Evolutionary conservation across 2,329 filamentous ascomycete species (phyloP).

Genomic region (Metarhizium album): DNA sequence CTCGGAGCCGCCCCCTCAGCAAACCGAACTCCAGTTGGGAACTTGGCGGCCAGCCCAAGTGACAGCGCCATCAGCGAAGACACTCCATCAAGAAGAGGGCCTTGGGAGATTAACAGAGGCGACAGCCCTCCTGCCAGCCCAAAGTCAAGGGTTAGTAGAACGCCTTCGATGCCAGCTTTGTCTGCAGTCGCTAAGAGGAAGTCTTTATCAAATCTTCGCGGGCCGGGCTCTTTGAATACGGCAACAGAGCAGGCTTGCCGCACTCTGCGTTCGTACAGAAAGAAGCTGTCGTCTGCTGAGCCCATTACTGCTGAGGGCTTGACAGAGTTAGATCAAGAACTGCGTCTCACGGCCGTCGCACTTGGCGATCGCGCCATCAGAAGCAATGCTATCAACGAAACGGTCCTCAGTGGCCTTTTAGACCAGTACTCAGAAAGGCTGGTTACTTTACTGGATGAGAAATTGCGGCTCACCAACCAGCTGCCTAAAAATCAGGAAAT

Average conservation of each 20-base stretch:
- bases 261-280: slow-evolving; percentile 50
- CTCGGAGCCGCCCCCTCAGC: slow-evolving; percentile 23
- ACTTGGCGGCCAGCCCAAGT: slow-evolving; percentile 30
- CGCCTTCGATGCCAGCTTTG: slow-evolving; percentile 44
- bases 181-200: slow-evolving; percentile 37
- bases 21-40: slow-evolving; percentile 28
- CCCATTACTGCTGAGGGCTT: slow-evolving; percentile 45
- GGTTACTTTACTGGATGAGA: slow-evolving; percentile 61
- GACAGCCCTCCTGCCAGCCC: slow-evolving; percentile 41
- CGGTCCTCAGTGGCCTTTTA: slow-evolving; percentile 50
- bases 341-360: slow-evolving; percentile 51
- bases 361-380: slow-evolving; percentile 46
- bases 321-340: slow-evolving; percentile 53
- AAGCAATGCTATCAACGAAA: slow-evolving; percentile 45
- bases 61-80: slow-evolving; percentile 29
- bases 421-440: slow-evolving; percentile 68
- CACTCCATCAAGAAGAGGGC: slow-evolving; percentile 37
- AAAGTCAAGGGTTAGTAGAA: slow-evolving; percentile 33
- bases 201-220: slow-evolving; percentile 34
- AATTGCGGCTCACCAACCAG: slow-evolving; percentile 41
- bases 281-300: slow-evolving; percentile 48
- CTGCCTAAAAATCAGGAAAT: slow-evolving; percentile 18
- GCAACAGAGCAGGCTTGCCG: slow-evolving; percentile 55
- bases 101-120: slow-evolving; percentile 32
- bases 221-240: slow-evolving; percentile 46